phyloP scores from a whole-genome alignment of 2,329 filamentous ascomycete species.

The Fusarium siculi region DNA sequence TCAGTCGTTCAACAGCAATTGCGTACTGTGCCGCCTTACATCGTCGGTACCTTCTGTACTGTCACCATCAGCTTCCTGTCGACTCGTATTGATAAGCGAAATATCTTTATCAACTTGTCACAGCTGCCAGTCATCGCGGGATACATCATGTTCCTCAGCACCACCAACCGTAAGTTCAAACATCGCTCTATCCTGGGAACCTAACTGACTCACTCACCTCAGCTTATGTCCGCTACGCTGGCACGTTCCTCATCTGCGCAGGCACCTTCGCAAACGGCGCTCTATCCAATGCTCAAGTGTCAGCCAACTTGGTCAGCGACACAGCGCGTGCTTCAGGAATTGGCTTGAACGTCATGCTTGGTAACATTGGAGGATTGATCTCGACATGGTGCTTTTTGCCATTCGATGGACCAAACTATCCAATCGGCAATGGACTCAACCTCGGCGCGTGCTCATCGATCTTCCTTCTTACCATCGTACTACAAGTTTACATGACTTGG shows the following conservation, averaged over 20 bases:
- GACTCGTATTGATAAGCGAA: slow-evolving; percentile 63
- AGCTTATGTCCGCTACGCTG: slow-evolving; percentile 64
- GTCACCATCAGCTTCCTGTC: slow-evolving; percentile 47
- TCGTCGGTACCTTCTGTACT: slow-evolving; percentile 60
- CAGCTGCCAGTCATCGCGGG: slow-evolving; percentile 69
- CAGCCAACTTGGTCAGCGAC: slow-evolving; percentile 25
- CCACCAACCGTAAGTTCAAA: slow-evolving; percentile 43
- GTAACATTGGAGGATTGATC: slow-evolving; percentile 68
- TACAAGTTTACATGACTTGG: slow-evolving; percentile 17
- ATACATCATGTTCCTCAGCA: slow-evolving; percentile 72
- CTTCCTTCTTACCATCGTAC: background rate
- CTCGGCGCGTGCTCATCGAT: slow-evolving; percentile 13
- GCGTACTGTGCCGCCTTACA: slow-evolving; percentile 60
- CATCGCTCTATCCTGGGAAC: accelerated
- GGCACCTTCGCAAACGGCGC: slow-evolving; percentile 56
- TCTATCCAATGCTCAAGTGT: slow-evolving; percentile 21
- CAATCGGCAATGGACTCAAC: slow-evolving; percentile 72
- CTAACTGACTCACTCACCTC: background rate
- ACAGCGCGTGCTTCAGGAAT: slow-evolving; percentile 36
- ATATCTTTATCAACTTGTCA: slow-evolving; percentile 64
- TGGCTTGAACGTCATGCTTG: slow-evolving; percentile 39
- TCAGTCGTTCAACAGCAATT: slow-evolving; percentile 68
- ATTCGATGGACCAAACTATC: slow-evolving; percentile 71
- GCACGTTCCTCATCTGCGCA: slow-evolving; percentile 62
- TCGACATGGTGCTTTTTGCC: slow-evolving; percentile 73